Evolutionary conservation across 2,329 filamentous ascomycete genomes (phyloP).

Genomic region (Penicillium sp.): DNA sequence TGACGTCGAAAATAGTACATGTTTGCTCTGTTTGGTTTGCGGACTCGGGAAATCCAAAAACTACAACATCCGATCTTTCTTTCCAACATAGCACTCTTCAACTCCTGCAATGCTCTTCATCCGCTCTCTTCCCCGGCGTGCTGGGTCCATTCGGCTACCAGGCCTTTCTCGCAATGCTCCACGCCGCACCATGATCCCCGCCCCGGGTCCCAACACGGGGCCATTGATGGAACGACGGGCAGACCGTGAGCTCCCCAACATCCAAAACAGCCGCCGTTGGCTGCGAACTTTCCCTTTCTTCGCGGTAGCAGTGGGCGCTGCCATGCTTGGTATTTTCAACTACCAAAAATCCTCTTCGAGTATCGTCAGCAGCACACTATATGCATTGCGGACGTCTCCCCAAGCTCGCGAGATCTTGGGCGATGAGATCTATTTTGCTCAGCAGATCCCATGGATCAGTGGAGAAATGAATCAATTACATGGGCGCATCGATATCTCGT

Average conservation of each 20-base stretch:
- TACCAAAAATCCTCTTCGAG: slow-evolving; percentile 94
- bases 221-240: slow-evolving; percentile 54
- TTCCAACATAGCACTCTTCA: neutral
- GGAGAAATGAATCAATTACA: slow-evolving; percentile 92
- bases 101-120: slow-evolving; percentile 12
- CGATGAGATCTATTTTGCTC: slow-evolving; percentile 80
- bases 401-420: slow-evolving; percentile 76
- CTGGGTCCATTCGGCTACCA: slow-evolving; percentile 12
- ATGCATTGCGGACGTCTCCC: slow-evolving; percentile 80
- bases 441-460: slow-evolving; percentile 78
- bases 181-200: slow-evolving; percentile 51
- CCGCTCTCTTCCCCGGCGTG: slow-evolving; percentile 15
- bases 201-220: slow-evolving; percentile 52
- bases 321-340: slow-evolving; percentile 92
- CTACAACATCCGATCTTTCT: slow-evolving; percentile 7
- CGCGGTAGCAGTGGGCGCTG: slow-evolving; percentile 66
- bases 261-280: slow-evolving; percentile 60
- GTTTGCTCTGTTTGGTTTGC: slow-evolving; percentile 31
- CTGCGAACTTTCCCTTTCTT: slow-evolving; percentile 78
- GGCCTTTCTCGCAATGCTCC: slow-evolving; percentile 12
- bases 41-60: slow-evolving; percentile 4
- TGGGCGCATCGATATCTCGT: slow-evolving; percentile 83
- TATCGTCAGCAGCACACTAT: slow-evolving; percentile 83
- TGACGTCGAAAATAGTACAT: slow-evolving; percentile 5
- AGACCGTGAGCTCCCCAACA: slow-evolving; percentile 54